Conservation (phyloP, 805 yeast species). For the Blastobotrys muscicola region DNA sequence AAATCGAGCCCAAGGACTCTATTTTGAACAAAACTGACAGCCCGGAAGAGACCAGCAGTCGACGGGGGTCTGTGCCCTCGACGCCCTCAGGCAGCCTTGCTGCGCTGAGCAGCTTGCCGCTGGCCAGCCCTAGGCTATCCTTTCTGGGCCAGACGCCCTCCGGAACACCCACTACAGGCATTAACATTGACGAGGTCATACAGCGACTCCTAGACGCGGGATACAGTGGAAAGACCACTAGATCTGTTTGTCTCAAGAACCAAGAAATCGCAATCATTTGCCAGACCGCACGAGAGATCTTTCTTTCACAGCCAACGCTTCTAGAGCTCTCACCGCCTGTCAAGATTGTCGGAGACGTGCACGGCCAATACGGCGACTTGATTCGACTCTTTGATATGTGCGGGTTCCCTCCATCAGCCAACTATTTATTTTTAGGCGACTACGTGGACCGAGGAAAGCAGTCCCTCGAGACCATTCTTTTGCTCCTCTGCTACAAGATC, state of each 20-base stretch:
- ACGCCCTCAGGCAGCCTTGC: neutral
- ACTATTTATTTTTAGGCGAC: conserved; percentile 88
- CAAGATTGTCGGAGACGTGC: conserved; percentile 88
- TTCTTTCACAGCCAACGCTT: conserved; percentile 81
- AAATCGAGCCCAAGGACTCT: conserved; percentile 63
- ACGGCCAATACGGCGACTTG: conserved; percentile 91
- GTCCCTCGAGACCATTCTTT: conserved; percentile 80
- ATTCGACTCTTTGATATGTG: conserved; percentile 87
- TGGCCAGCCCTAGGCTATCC: neutral
- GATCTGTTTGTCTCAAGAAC: conserved; percentile 77
- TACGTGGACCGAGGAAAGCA: conserved; percentile 98
- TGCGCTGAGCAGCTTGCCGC: conserved; percentile 5
- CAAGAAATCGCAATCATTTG: conserved; percentile 85
- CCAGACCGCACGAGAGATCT: conserved; percentile 78
- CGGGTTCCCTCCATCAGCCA: conserved; percentile 93
- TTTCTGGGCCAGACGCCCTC: conserved; percentile 10
- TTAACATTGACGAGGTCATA: conserved; percentile 77
- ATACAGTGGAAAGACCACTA: conserved; percentile 87
- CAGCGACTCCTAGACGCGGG: conserved; percentile 93
- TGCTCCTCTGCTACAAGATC: conserved; percentile 85
- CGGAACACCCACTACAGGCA: conserved; percentile 24
- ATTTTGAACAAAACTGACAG: conserved; percentile 34
- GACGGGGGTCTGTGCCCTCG: neutral
- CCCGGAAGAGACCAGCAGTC: neutral
- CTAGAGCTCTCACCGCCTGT: conserved; percentile 82